phyloP scores from a whole-genome alignment of 768 basidiomycete genomes.

The Lactifluus volemus region DNA sequence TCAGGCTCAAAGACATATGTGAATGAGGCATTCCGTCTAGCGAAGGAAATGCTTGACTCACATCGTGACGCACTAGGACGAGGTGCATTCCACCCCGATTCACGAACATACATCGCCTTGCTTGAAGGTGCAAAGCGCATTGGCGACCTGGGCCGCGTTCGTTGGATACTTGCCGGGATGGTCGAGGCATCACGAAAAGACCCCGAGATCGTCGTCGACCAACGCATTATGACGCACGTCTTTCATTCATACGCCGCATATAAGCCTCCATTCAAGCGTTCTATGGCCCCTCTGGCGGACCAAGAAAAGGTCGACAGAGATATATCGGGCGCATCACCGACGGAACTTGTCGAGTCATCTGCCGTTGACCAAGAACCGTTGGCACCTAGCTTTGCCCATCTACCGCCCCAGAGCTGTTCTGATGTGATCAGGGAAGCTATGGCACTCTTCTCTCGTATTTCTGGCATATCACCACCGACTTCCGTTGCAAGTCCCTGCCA shows the following conservation, averaged over 20 bases:
- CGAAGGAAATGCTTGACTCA: conserved; percentile 79
- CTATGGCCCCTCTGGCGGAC: conserved; percentile 35
- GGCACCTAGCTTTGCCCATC: conserved; percentile 31
- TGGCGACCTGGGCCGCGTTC: conserved; percentile 71
- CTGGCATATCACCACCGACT: conserved; percentile 21
- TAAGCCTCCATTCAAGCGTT: conserved; percentile 55
- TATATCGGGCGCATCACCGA: not conserved
- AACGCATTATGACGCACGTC: conserved; percentile 69
- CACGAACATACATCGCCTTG: conserved; percentile 70
- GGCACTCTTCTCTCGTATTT: conserved; percentile 54
- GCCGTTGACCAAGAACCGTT: not conserved
- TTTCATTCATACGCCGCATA: conserved; percentile 87
- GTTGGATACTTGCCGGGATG: conserved; percentile 91
- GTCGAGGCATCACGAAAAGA: conserved; percentile 31
- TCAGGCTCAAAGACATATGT: conserved; percentile 56
- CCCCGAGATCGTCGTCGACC: conserved; percentile 36
- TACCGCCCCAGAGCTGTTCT: conserved; percentile 63
- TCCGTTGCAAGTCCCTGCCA: not conserved
- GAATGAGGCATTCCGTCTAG: conserved; percentile 74
- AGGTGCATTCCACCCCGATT: conserved; percentile 51
- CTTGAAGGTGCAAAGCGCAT: conserved; percentile 82
- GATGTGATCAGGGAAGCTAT: conserved; percentile 65
- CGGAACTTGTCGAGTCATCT: not conserved
- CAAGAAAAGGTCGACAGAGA: conserved; percentile 16
- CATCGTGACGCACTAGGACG: conserved; percentile 56